phyloP scores from a whole-genome alignment of 345 rosid species.

The Mercurialis annua region DNA sequence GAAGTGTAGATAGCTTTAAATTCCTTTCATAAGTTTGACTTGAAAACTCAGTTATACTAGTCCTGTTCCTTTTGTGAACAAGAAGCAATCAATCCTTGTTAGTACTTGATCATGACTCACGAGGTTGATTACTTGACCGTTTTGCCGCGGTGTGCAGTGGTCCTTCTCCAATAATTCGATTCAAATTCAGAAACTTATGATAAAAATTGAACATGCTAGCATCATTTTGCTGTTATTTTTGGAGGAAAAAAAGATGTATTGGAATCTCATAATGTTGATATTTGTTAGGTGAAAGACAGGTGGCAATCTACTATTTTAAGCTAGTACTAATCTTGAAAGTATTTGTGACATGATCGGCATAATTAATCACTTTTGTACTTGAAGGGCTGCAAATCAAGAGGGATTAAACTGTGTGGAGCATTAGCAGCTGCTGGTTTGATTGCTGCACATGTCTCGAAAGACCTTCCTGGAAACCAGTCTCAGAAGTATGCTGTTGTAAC shows the following conservation, averaged over 20 bases:
- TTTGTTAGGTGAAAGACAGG: too few relatives aligned
- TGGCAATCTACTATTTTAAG: neutral
- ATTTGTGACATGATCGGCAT: neutral
- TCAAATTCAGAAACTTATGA: neutral
- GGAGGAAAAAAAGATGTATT: too few relatives aligned
- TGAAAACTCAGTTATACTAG: too few relatives aligned
- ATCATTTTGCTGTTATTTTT: too few relatives aligned
- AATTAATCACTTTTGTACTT: neutral
- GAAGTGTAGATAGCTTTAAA: too few relatives aligned
- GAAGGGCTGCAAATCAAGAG: slow-evolving; percentile 41
- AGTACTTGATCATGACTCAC: neutral
- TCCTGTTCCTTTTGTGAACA: neutral
- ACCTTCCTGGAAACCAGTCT: slow-evolving; percentile 17
- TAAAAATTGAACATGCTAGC: too few relatives aligned
- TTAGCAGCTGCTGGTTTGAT: slow-evolving; percentile 42
- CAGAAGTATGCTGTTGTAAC: slow-evolving; percentile 44
- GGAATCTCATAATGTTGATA: too few relatives aligned
- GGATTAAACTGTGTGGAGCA: slow-evolving; percentile 35
- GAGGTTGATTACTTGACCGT: neutral
- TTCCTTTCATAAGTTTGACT: too few relatives aligned
- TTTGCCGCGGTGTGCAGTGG: neutral
- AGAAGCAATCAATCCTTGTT: neutral
- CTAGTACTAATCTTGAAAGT: neutral
- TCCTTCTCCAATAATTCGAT: neutral
- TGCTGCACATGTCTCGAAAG: slow-evolving; percentile 29